Conservation (phyloP, 768 basidiomycete genomes). For the Auricularia sp. region DNA sequence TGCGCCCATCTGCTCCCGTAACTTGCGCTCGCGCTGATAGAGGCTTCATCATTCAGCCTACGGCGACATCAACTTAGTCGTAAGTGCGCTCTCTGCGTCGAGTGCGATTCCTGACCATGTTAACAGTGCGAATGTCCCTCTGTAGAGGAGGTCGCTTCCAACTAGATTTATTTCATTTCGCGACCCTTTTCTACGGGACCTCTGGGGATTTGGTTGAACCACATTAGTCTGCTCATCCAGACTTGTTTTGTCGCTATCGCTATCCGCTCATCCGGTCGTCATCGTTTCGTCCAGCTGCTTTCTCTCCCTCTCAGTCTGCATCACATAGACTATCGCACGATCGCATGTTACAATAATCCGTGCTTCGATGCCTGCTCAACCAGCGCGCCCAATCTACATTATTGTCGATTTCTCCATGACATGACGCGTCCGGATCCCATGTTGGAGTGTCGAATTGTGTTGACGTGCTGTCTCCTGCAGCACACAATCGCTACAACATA, state of each 20-base stretch:
- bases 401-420: no score
- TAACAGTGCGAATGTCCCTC: slow-evolving; percentile 63
- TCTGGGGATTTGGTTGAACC: not conserved
- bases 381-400: no score
- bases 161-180: not conserved
- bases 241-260: not conserved
- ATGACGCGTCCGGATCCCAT: no score
- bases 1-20: slow-evolving; percentile 26
- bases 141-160: slow-evolving; percentile 62
- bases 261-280: not conserved
- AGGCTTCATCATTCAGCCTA: slow-evolving; percentile 45
- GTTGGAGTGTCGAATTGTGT: no score
- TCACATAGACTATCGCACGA: not conserved
- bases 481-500: no score
- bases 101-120: no score
- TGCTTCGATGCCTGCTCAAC: no score
- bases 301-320: not conserved
- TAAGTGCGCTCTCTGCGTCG: no score
- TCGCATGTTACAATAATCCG: no score
- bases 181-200: not conserved
- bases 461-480: no score
- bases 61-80: slow-evolving; percentile 81
- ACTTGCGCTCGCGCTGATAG: slow-evolving; percentile 6
- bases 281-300: not conserved
- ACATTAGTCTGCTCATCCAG: not conserved